Conservation (phyloP, 495 filamentous ascomycete species). For the Penicillium alfredii region DNA sequence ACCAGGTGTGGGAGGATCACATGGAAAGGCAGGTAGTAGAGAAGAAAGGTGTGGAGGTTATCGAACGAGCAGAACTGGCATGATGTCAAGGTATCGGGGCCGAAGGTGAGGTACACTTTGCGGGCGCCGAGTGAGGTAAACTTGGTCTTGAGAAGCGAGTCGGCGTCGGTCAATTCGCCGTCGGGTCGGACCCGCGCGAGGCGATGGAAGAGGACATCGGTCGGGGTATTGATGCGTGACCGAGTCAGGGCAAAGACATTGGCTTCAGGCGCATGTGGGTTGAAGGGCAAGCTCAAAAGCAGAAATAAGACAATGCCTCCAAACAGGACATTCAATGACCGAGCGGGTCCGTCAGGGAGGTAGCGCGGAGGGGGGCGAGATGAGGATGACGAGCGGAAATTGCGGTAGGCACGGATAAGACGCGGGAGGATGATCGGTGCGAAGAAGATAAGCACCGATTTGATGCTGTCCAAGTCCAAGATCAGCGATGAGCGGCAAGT, state of each 20-base stretch:
- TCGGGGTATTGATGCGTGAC: slow-evolving; percentile 77
- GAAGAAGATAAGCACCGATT: slow-evolving; percentile 77
- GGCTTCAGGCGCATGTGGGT: slow-evolving; percentile 49
- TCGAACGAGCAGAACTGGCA: slow-evolving; percentile 83
- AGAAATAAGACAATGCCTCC: slow-evolving; percentile 51
- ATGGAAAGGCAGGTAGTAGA: slow-evolving; percentile 69
- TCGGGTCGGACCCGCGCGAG: slow-evolving; percentile 56
- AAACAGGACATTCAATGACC: slow-evolving; percentile 58
- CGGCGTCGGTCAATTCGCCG: slow-evolving; percentile 48
- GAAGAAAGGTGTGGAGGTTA: slow-evolving; percentile 63
- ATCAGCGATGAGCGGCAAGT: too few species aligned
- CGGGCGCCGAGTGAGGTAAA: slow-evolving; percentile 65
- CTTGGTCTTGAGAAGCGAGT: slow-evolving; percentile 58
- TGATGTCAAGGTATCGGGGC: slow-evolving; percentile 59
- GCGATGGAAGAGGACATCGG: slow-evolving; percentile 78
- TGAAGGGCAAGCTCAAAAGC: slow-evolving; percentile 61
- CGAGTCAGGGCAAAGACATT: slow-evolving; percentile 77
- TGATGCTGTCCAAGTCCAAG: too few species aligned
- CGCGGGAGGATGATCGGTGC: slow-evolving; percentile 78
- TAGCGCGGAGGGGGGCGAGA: slow-evolving; percentile 50
- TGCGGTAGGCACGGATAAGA: slow-evolving; percentile 63
- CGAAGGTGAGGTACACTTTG: slow-evolving; percentile 76
- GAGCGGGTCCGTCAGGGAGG: slow-evolving; percentile 34
- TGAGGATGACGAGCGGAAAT: slow-evolving; percentile 50
- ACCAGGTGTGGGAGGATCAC: slow-evolving; percentile 70